A percentile compares a stretch with the other conserved stretches of the same genome.
Evolutionary conservation across 345 rosid species (phyloP).

Genomic region (Schrenkiella parvula): DNA sequence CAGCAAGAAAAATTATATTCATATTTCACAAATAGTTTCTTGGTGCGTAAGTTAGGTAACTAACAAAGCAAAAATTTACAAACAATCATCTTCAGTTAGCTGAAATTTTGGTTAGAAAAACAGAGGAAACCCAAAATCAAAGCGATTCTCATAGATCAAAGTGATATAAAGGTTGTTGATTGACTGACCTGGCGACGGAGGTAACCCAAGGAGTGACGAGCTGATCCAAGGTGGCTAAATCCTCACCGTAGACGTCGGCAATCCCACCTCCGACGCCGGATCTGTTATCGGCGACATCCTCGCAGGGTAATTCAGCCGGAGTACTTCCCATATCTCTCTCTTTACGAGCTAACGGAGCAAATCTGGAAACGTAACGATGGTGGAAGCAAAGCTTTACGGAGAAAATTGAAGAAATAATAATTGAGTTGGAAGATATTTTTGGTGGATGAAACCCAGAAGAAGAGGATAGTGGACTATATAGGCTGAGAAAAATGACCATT

Average conservation of each 20-base stretch:
- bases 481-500: neutral
- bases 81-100: neutral
- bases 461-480: constrained; percentile 23
- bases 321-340: constrained; percentile 27
- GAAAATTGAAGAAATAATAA: neutral
- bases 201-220: constrained; percentile 85
- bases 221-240: constrained; percentile 81
- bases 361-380: neutral
- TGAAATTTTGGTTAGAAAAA: neutral
- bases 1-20: neutral
- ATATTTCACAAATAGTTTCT: neutral
- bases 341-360: neutral
- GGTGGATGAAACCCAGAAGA: constrained; percentile 1
- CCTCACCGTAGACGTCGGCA: constrained; percentile 75
- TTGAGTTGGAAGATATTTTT: neutral
- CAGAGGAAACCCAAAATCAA: neutral
- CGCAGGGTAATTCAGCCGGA: constrained; percentile 31
- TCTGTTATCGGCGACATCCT: constrained; percentile 40
- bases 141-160: neutral
- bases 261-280: constrained; percentile 48
- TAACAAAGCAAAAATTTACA: neutral
- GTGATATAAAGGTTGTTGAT: neutral
- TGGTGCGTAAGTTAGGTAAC: neutral
- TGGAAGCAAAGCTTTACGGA: neutral
- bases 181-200: constrained; percentile 78